These are phyloP conservation scores for Sporobolomyces pararoseus DNA, from an alignment of 768 basidiomycete species.

Conservation along the genomic window DNA sequence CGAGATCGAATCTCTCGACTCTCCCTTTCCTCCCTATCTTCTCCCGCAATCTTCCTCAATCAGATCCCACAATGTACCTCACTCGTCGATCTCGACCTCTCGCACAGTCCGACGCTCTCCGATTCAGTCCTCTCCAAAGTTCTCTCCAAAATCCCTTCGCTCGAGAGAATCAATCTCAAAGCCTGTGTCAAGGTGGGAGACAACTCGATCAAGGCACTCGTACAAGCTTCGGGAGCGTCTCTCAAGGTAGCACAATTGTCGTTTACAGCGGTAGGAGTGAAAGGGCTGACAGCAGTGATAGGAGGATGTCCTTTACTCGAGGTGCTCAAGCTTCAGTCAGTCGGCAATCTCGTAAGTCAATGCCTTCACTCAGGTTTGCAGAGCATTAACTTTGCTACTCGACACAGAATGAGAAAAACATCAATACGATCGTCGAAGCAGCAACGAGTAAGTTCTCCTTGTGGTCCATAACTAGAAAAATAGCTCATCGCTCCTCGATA, in stretches of 20 bases:
- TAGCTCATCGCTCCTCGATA: no score
- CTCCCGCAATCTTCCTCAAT: slow-evolving; percentile 32
- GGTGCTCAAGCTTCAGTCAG: slow-evolving; percentile 42
- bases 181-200: slow-evolving; percentile 43
- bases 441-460: slow-evolving; percentile 7
- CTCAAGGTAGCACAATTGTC: slow-evolving; percentile 37
- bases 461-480: no score
- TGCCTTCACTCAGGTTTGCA: no score
- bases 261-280: slow-evolving; percentile 38
- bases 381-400: neutral
- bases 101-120: slow-evolving; percentile 6
- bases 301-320: slow-evolving; percentile 35
- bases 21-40: slow-evolving; percentile 19
- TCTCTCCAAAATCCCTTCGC: slow-evolving; percentile 23
- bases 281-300: slow-evolving; percentile 36
- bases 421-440: slow-evolving; percentile 22
- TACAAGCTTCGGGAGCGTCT: slow-evolving; percentile 16
- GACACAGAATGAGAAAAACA: slow-evolving; percentile 33
- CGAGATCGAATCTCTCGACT: slow-evolving; percentile 17
- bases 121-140: slow-evolving; percentile 36
- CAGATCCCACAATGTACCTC: slow-evolving; percentile 34
- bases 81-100: slow-evolving; percentile 36
- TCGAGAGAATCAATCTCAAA: slow-evolving; percentile 38
- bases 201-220: slow-evolving; percentile 28
- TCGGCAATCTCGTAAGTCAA: slow-evolving; percentile 16